Base-by-base conservation (phyloP, 192 early-diverging fungal genomes). In the Backusella tarrabulga region DNA sequence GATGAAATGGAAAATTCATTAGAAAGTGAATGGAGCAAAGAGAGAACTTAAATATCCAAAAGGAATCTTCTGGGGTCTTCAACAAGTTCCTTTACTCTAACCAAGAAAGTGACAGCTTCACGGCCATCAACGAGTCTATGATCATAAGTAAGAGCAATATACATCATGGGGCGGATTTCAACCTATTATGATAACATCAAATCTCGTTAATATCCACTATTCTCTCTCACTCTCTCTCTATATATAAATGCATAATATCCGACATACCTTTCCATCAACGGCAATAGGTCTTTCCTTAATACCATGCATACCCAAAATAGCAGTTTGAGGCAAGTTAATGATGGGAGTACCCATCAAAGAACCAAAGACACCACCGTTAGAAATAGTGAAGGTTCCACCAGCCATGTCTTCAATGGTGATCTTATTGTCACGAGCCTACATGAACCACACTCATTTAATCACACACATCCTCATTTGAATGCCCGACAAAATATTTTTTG, bases 361-460 rank as follows among this genome's bases (percentile, higher is more conserved):
- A 52, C 98, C 98, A 84, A 97, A 99, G 46, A 98, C 96, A 66
- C 98, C 98, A 74, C 98, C 98, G 90, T 99, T 99, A 35, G 96
- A 98, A 73, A 99, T 97, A 76, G 98, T 99, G 83, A 99, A 99
- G 67, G 98, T 99, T 73, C 98, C 98, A 52, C 98, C 98, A 67
- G 94, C 88, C 90, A 99, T 91, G 81, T 99, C 98, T 88, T 99
- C 98, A 81, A 99, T 93, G 34, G 96, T 93, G 86, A 99, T 96
- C 80, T 92, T 92, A 83, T 96, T 96, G 79, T 97, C 95, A 60
- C 94, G 91, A 44, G 98, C 98, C 94, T 97, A 86, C 32, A 40
- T 14, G 29, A 56, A 9, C 9, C 21, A 1, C 19, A 21, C 23
- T 70, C 32, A 44, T 19, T 32, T 42, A 32, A 14, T 41, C 19